Conservation (phyloP, 805 yeast genomes). For the Naumovozyma castellii region DNA sequence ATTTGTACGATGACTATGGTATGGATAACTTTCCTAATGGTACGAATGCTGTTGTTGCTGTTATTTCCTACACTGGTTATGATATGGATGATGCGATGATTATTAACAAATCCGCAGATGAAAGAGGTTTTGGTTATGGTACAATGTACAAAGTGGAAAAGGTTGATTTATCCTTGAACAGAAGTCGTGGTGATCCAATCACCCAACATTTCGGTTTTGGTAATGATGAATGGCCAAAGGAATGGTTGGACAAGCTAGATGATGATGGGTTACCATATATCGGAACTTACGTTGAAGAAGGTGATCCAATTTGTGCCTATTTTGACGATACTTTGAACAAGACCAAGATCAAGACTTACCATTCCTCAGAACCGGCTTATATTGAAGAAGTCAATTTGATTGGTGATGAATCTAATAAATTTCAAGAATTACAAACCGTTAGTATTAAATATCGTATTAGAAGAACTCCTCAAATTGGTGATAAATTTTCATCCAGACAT, state of each 20-base stretch:
- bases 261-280: conserved; percentile 86
- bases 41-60: conserved; percentile 96
- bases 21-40: conserved; percentile 99
- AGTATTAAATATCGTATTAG: conserved; percentile 86
- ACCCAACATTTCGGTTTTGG: conserved; percentile 94
- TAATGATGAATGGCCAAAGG: conserved; percentile 81
- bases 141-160: conserved; percentile 92
- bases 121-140: conserved; percentile 96
- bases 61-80: conserved; percentile 95
- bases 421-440: conserved; percentile 71
- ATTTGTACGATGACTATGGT: conserved; percentile 88
- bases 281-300: conserved; percentile 83
- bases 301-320: conserved; percentile 91
- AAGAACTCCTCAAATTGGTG: conserved; percentile 92
- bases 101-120: conserved; percentile 92
- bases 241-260: conserved; percentile 82
- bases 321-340: conserved; percentile 85
- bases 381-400: conserved; percentile 90
- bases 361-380: conserved; percentile 87
- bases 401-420: conserved; percentile 63
- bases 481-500: conserved; percentile 93
- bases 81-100: conserved; percentile 99
- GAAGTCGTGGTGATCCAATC: conserved; percentile 89
- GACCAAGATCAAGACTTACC: conserved; percentile 87
- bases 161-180: conserved; percentile 64